Evolutionary conservation across 2,329 filamentous ascomycete species (phyloP).

Genomic region (Paracamarosporium sp.): DNA sequence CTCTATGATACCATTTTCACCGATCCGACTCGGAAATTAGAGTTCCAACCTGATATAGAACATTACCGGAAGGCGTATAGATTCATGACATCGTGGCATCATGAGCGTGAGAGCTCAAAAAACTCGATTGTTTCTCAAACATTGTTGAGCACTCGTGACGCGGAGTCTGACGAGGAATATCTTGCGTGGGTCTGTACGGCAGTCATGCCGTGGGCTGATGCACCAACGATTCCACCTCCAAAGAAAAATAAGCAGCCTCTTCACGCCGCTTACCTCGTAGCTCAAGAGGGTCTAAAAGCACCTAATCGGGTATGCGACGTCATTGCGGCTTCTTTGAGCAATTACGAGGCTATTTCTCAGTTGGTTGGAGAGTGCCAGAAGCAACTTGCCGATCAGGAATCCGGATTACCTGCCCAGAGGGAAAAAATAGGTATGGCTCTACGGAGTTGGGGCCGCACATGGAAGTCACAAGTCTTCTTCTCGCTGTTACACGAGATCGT

Average conservation of each 20-base stretch:
- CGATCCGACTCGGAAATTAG: conserved; percentile 64
- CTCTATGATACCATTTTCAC: conserved; percentile 79
- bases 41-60: conserved; percentile 62
- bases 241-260: conserved; percentile 37
- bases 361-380: conserved; percentile 63
- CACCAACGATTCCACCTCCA: conserved; percentile 58
- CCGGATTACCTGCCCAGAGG: conserved; percentile 49
- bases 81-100: conserved; percentile 53
- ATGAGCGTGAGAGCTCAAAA: conserved; percentile 8
- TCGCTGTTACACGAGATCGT: conserved; percentile 70
- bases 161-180: conserved; percentile 71
- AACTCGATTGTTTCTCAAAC: conserved; percentile 51
- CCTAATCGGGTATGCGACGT: conserved; percentile 77
- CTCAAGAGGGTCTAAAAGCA: conserved; percentile 78
- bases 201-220: conserved; percentile 74
- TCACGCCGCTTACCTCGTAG: conserved; percentile 65
- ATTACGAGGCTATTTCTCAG: conserved; percentile 67
- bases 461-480: conserved; percentile 74
- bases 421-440: conserved; percentile 78
- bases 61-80: conserved; percentile 71
- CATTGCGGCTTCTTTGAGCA: conserved; percentile 68
- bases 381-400: conserved; percentile 46
- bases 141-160: conserved; percentile 69
- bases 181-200: conserved; percentile 79
- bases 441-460: conserved; percentile 73